A percentile compares a stretch with the other conserved stretches of the same genome.
Evolutionary conservation across 2,329 filamentous ascomycete species (phyloP).

Genomic region (Pseudocercospora eumusae): DNA sequence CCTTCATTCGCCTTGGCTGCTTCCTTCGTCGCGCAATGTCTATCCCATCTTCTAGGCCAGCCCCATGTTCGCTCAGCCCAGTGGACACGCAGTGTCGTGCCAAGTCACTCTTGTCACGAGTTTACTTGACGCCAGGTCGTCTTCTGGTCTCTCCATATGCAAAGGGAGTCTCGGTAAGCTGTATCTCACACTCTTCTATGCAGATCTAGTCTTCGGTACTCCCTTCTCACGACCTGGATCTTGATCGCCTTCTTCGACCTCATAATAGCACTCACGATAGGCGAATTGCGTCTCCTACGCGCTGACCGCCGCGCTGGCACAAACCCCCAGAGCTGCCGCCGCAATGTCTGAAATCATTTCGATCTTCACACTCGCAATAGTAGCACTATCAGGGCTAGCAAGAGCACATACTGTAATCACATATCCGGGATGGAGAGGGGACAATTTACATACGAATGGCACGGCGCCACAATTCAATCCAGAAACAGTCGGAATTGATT

Average conservation of each 20-base stretch:
- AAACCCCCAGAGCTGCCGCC: background rate
- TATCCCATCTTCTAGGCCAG: constrained; percentile 8
- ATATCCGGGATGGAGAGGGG: constrained; percentile 83
- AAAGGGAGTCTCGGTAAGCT: background rate
- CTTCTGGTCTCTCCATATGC: background rate
- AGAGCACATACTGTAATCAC: constrained; percentile 76
- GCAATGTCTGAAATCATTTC: constrained; percentile 13
- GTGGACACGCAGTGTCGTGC: constrained; percentile 12
- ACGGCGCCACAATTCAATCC: constrained; percentile 45
- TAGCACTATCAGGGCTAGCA: constrained; percentile 8
- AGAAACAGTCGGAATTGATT: constrained; percentile 50
- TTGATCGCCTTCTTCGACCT: background rate
- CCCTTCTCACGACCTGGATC: background rate
- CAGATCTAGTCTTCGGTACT: background rate
- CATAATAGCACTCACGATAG: background rate
- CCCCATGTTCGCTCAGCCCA: constrained; percentile 13
- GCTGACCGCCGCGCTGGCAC: background rate
- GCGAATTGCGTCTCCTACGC: background rate
- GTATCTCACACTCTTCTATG: background rate
- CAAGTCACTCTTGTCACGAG: constrained; percentile 5
- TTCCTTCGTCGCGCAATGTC: constrained; percentile 18
- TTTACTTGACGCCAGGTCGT: background rate
- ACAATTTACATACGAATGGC: constrained; percentile 78
- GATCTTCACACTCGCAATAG: constrained; percentile 10
- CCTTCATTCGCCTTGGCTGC: constrained; percentile 20